Base-by-base conservation (phyloP, 1,284 basidiomycete species). In the Fomitiporia mediterranea region DNA sequence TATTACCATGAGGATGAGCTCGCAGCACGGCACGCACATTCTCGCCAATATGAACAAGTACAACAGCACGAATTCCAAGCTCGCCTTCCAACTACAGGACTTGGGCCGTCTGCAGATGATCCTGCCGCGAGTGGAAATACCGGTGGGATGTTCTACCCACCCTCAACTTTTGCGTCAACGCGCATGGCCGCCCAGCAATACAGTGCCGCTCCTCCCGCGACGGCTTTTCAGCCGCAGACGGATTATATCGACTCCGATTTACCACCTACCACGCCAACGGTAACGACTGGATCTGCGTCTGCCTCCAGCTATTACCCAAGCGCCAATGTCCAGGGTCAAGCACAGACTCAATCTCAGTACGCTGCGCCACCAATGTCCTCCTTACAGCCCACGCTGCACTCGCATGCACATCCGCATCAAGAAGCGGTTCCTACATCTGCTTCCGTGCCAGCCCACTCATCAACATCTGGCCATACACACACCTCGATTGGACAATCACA, bases 171-270 rank as follows among this genome's bases (percentile, higher is more conserved):
- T 38, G 27, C 47, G 4, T 38, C 21, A 35, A 38, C 54, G 32
- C 54, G 54, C n/a, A 49, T 50, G 35, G 47, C 54, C 1, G 47
- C 46, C 5, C 48, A 50, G 13, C 54, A 56, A 28, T 56, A 56
- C 19, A 50, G 47, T 17, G 47, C 54, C 6, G 48, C 54, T 11
- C 47, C 54, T 15, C 5, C 54, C 1, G 15, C 52, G 32, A 17
- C 23, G 39, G 8, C 13, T 13, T 19, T 17, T 34, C 32, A 34
- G 27, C 13, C 39, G 2, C 42, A 30, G 40, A 42, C 2, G 23
- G 23, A 27, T 13, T 51, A 42, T 40, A 35, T 51, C 6, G 37
- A 40, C 4, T 19, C 27, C 15, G 37, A 51, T 21, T 11, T 30
- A 4, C 13, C 39, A n/a, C n/a, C 50, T 21, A 15, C 50, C 15